Percentiles rank a stretch among this genome's conserved stretches.
phyloP scores from a whole-genome alignment of 805 yeast genomes.

The Wickerhamiella brachini region DNA sequence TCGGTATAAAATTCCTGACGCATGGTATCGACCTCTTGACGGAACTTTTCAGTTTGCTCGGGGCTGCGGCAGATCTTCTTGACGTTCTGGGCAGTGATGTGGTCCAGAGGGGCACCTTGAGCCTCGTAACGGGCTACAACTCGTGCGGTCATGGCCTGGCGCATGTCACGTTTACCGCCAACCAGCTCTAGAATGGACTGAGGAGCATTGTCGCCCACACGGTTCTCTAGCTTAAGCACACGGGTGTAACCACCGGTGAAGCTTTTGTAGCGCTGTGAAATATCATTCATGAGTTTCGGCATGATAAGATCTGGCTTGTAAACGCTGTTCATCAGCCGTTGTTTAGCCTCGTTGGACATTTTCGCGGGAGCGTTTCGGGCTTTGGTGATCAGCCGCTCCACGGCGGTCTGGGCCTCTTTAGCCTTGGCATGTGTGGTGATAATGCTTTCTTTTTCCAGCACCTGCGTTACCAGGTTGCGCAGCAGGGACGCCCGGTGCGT shows the following conservation, averaged over 20 bases:
- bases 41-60: conserved; percentile 42
- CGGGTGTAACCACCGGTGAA: conserved; percentile 80
- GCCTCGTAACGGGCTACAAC: conserved; percentile 66
- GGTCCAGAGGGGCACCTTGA: conserved; percentile 41
- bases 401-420: conserved; percentile 47
- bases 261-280: conserved; percentile 46
- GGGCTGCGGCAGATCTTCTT: conserved; percentile 34
- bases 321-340: conserved; percentile 11
- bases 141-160: conserved; percentile 67
- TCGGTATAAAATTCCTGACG: conserved; percentile 27
- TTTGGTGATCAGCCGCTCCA: conserved; percentile 50
- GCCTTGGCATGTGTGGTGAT: conserved; percentile 67
- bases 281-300: conserved; percentile 53
- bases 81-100: conserved; percentile 43
- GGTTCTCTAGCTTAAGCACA: conserved; percentile 66
- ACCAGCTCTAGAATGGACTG: conserved; percentile 81
- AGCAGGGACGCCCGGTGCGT: conserved; percentile 43
- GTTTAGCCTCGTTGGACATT: conserved; percentile 5
- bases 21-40: conserved; percentile 47
- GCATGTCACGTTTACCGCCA: conserved; percentile 58
- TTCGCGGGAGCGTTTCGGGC: conserved; percentile 22
- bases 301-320: conserved; percentile 34
- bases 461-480: conserved; percentile 51
- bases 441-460: conserved; percentile 57
- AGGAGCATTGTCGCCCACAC: conserved; percentile 81